Evolutionary conservation across 108 stramenopile species (phyloP).

Genomic region (Licmophora abbreviata): DNA sequence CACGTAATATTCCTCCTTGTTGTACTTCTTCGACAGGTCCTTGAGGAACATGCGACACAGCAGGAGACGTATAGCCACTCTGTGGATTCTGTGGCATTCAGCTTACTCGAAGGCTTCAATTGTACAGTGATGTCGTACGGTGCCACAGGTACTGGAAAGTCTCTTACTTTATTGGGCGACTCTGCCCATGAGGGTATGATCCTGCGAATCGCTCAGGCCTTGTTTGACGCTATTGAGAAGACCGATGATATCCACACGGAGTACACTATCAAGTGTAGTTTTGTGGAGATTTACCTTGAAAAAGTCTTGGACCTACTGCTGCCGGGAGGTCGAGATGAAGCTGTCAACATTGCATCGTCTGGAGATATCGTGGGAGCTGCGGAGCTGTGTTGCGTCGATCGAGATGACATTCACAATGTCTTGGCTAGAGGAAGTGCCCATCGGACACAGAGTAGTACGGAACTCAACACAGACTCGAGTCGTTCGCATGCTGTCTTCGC

Average conservation of each 20-base stretch:
- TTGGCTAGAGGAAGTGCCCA: slow-evolving; percentile 68
- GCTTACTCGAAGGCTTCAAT: slow-evolving; percentile 32
- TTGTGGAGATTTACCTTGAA: slow-evolving; percentile 95
- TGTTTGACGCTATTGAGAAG: slow-evolving; percentile 43
- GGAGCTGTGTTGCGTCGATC: slow-evolving; percentile 64
- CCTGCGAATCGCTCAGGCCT: slow-evolving; percentile 36
- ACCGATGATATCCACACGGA: slow-evolving; percentile 38
- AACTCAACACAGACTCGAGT: slow-evolving; percentile 74
- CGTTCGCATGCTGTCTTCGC: slow-evolving; percentile 83
- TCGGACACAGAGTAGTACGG: slow-evolving; percentile 64
- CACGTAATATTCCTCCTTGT: too few relatives aligned
- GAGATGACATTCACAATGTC: slow-evolving; percentile 60
- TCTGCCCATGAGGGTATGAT: slow-evolving; percentile 49
- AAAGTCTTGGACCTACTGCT: slow-evolving; percentile 82
- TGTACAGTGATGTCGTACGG: slow-evolving; percentile 61
- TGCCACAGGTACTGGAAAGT: slow-evolving; percentile 66
- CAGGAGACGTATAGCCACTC: slow-evolving; percentile 3
- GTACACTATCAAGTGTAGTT: slow-evolving; percentile 78
- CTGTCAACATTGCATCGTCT: slow-evolving; percentile 2
- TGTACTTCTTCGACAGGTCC: background rate
- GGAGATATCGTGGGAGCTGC: slow-evolving; percentile 15
- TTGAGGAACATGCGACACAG: background rate
- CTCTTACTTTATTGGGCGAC: slow-evolving; percentile 44
- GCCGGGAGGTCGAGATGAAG: slow-evolving; percentile 18
- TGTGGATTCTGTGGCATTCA: slow-evolving; percentile 15